These are phyloP conservation scores for Pseudopithomyces maydicus DNA, from an alignment of 2,329 filamentous ascomycete genomes.

Conservation along the genomic window DNA sequence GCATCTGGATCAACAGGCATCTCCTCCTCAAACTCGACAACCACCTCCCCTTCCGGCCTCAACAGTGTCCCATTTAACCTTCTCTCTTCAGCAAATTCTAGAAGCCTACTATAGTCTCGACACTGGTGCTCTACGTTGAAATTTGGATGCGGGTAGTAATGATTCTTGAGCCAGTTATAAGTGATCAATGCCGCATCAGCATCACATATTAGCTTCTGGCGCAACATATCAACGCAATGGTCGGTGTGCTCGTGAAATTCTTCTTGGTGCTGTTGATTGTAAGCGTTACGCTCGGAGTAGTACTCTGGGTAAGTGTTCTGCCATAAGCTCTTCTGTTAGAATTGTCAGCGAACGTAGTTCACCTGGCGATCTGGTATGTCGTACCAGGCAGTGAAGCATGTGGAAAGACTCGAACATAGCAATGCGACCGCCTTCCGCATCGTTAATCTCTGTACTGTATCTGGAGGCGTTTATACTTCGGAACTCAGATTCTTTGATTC, in stretches of 20 bases:
- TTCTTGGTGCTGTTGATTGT: not conserved
- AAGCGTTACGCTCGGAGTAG: slow-evolving; percentile 5
- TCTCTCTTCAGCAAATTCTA: no score
- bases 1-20: no score
- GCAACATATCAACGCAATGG: slow-evolving; percentile 15
- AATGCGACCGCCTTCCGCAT: slow-evolving; percentile 1
- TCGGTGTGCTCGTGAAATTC: slow-evolving; percentile 8
- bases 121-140: slow-evolving; percentile 13
- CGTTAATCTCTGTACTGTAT: not conserved
- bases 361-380: no score
- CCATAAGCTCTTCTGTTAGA: slow-evolving; percentile 6
- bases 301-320: slow-evolving; percentile 2
- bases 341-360: no score
- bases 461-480: slow-evolving; percentile 3
- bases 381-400: slow-evolving; percentile 6
- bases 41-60: no score
- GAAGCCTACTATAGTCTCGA: slow-evolving; percentile 1
- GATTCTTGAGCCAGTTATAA: slow-evolving; percentile 12
- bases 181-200: slow-evolving; percentile 12
- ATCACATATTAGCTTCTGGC: slow-evolving; percentile 15
- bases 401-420: slow-evolving; percentile 6
- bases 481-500: no score
- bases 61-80: no score
- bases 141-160: slow-evolving; percentile 9
- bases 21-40: no score